A percentile compares a stretch with the other conserved stretches of the same genome.
phyloP scores from a whole-genome alignment of 129 eudicot genomes.

The Tagetes patula region DNA sequence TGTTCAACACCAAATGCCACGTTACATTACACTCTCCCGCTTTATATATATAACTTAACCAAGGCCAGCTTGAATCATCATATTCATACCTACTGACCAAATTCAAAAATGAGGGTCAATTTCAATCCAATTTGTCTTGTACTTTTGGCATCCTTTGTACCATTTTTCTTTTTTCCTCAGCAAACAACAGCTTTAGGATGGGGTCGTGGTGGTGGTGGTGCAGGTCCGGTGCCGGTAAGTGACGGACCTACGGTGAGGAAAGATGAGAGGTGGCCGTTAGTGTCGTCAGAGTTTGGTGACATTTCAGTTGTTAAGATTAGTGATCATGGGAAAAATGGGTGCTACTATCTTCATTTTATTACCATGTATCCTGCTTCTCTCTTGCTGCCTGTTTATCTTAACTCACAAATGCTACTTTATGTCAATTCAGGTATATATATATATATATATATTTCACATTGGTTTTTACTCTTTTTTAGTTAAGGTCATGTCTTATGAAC shows the following conservation, averaged over 20 bases:
- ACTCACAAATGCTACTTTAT: slow-evolving; percentile 76
- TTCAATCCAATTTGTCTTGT: slow-evolving; percentile 14
- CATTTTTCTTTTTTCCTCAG: slow-evolving; percentile 12
- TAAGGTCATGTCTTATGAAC: too few relatives aligned
- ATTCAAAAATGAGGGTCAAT: slow-evolving; percentile 7
- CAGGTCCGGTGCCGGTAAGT: slow-evolving; percentile 3
- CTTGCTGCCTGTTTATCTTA: slow-evolving; percentile 71
- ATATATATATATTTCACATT: background rate
- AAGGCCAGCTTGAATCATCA: background rate
- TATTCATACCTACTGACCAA: background rate
- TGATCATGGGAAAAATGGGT: slow-evolving; percentile 38
- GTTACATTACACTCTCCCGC: slow-evolving; percentile 11
- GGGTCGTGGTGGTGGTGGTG: background rate
- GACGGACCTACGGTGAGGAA: slow-evolving; percentile 49
- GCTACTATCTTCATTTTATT: slow-evolving; percentile 72
- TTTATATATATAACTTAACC: slow-evolving; percentile 3
- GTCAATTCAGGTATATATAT: slow-evolving; percentile 65
- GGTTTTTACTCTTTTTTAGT: too few relatives aligned
- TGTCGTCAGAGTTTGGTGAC: slow-evolving; percentile 57
- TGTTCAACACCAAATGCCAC: slow-evolving; percentile 18
- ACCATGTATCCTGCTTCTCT: slow-evolving; percentile 66
- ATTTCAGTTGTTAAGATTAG: slow-evolving; percentile 54
- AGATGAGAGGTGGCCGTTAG: slow-evolving; percentile 45
- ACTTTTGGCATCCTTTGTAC: slow-evolving; percentile 19
- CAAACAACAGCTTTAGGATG: slow-evolving; percentile 7